Percentiles rank a stretch among this genome's conserved stretches.
Conservation (phyloP, 2,329 filamentous ascomycete genomes). For the Aureobasidium sp. region DNA sequence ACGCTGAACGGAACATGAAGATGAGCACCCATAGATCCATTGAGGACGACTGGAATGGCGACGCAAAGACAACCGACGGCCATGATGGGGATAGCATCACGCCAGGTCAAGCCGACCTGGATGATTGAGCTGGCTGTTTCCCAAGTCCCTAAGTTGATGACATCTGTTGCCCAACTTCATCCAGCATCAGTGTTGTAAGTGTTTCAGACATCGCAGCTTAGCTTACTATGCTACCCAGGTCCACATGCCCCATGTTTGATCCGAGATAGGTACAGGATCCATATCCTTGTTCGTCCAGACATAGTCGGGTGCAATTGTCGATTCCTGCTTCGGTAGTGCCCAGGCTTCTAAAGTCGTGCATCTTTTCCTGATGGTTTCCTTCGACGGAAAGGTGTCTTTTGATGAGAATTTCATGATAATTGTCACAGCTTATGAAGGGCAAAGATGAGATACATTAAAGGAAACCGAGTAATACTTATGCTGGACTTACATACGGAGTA, state of each 20-base stretch:
- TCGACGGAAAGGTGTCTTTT: slow-evolving; percentile 24
- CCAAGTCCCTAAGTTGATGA: slow-evolving; percentile 28
- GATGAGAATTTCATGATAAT: neutral
- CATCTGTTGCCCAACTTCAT: slow-evolving; percentile 29
- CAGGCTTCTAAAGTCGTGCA: slow-evolving; percentile 35
- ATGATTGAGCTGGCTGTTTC: slow-evolving; percentile 37
- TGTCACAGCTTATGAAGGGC: neutral
- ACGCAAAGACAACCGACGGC: slow-evolving; percentile 42
- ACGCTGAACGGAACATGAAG: slow-evolving; percentile 50
- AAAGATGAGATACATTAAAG: neutral
- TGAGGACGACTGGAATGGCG: slow-evolving; percentile 50
- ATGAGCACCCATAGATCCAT: slow-evolving; percentile 41
- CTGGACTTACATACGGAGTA: neutral
- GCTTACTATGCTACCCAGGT: slow-evolving; percentile 30
- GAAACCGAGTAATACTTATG: neutral
- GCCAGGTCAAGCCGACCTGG: slow-evolving; percentile 44
- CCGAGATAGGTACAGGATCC: slow-evolving; percentile 24
- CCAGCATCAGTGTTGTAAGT: neutral
- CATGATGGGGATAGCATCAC: slow-evolving; percentile 46
- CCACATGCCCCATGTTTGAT: slow-evolving; percentile 27
- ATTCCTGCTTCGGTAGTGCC: slow-evolving; percentile 41
- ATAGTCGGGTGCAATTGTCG: slow-evolving; percentile 37
- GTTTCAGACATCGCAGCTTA: neutral
- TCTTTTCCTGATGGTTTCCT: slow-evolving; percentile 30
- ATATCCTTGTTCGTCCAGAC: slow-evolving; percentile 32